Evolutionary conservation across 2,329 filamentous ascomycete genomes (phyloP).

Genomic region (Colletotrichum sp.): DNA sequence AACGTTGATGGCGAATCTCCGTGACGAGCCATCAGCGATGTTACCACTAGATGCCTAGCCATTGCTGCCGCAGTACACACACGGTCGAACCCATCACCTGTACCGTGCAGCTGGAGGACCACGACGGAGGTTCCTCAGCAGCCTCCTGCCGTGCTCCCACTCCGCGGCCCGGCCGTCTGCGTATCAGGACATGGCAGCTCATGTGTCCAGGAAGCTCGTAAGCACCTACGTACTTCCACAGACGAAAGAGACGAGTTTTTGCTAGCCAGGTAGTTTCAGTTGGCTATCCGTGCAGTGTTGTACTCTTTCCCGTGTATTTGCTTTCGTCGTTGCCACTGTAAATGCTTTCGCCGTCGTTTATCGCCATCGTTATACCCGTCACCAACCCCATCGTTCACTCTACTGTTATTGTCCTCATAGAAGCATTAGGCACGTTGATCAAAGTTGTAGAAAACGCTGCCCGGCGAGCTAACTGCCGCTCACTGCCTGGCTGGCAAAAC

Average conservation of each 20-base stretch:
- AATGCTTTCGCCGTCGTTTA: not conserved
- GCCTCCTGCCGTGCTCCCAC: not conserved
- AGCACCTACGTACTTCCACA: not conserved
- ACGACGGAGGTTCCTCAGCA: not conserved
- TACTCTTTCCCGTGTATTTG: not conserved
- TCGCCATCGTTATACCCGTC: not conserved
- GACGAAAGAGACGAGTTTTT: not conserved
- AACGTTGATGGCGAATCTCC: not conserved
- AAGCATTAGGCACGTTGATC: accelerated
- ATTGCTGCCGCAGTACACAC: not conserved
- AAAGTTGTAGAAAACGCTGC: not conserved
- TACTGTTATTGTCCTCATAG: not conserved
- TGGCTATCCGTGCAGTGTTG: no score
- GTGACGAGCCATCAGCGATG: not conserved
- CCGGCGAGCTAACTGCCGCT: not conserved
- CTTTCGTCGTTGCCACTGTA: no score
- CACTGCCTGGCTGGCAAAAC: not conserved
- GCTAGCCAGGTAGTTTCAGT: not conserved
- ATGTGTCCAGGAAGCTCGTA: not conserved
- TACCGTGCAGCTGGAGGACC: not conserved
- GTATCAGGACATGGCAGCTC: not conserved
- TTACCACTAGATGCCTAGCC: not conserved
- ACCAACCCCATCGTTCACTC: accelerated
- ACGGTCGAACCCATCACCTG: not conserved
- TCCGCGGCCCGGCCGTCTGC: not conserved